A percentile compares a stretch with the other conserved stretches of the same genome.
These are phyloP conservation scores for Yarrowia keelungensis DNA, from an alignment of 805 yeast genomes.

Conservation along the genomic window DNA sequence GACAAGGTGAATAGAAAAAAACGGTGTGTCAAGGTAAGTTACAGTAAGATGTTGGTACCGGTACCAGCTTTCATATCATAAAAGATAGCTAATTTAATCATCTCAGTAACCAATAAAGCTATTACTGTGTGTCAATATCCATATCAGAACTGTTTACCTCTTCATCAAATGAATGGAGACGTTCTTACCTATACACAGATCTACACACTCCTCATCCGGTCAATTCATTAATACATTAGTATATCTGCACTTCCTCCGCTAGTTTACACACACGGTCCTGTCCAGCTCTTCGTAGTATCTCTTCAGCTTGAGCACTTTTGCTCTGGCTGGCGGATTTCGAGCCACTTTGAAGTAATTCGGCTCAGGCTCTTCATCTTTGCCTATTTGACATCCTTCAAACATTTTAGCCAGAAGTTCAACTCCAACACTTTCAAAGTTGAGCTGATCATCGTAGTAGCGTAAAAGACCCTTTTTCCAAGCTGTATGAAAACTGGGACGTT, in stretches of 20 bases:
- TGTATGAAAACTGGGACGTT: constrained; percentile 16
- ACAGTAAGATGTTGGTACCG: no score
- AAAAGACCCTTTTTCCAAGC: constrained; percentile 32
- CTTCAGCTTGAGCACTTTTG: constrained; percentile 31
- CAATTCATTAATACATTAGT: neutral
- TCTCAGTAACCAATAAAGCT: no score
- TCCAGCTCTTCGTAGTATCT: constrained; percentile 19
- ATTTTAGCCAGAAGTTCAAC: constrained; percentile 29
- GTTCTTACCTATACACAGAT: no score
- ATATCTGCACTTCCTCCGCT: neutral
- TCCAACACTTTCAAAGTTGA: constrained; percentile 15
- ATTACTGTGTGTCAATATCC: no score
- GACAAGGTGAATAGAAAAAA: no score
- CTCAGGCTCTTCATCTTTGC: constrained; percentile 34
- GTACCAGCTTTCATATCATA: no score
- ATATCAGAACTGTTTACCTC: no score
- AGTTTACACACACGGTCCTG: neutral
- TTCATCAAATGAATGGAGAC: no score
- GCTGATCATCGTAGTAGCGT: constrained; percentile 29
- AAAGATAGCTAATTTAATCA: no score
- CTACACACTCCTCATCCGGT: no score
- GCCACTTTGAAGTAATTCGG: constrained; percentile 19
- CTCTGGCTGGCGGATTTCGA: constrained; percentile 28
- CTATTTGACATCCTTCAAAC: constrained; percentile 34
- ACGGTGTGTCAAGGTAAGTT: no score